Base-by-base conservation (phyloP, 2,329 filamentous ascomycete species). In the Calonectria hawksworthii region DNA sequence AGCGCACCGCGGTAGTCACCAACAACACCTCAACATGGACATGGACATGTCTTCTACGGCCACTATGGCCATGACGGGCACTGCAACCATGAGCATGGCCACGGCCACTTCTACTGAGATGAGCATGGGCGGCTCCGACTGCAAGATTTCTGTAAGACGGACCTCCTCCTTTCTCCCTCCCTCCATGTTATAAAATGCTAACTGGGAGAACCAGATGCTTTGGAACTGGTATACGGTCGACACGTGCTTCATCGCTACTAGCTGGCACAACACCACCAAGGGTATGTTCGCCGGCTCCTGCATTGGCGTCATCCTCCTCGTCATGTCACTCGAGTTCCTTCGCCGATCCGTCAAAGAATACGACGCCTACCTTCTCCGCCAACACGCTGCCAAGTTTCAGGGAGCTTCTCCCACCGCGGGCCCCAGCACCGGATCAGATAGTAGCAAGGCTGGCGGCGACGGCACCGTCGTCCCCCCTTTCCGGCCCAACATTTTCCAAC, bases 221-320 rank as follows among this genome's bases (percentile, higher is more conserved):
- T 95, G 94, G 93, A 96, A 95, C 84, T 95, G 93, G 93, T 89
- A 94, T 83, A 93, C 92, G 4, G 87, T 94, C 82, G 92, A 94
- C 82, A 85, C 92, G 26, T 95, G 84, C 79, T 96, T 97, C 88
- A 89, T 97, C 81, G 86, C 93, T 30, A 79, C 83, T 10, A 88
- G 89, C 28, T 97, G 95, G 94, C 92, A 92, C 81, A 90, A 96
- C 83, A 92, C 87, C 21, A 93, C 92, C 30, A 86, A 84, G 3
- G 92, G 90, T 83, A 93, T 93, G 89, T 96, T 98, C 82, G 94
- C 93, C 63, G 94, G 93, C 28, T 94, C 93, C 68, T 97, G 95
- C 86, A 93, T 98, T 81, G 94, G 94, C 74, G 92, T 95, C 44
- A 88, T 95, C 75, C 86, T 93, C n/a, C 91, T 98, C 68, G 93